Percentiles rank a stretch among this genome's conserved stretches.
phyloP scores from a whole-genome alignment of 2,329 filamentous ascomycete species.

The Neopestalotiopsis rosae region DNA sequence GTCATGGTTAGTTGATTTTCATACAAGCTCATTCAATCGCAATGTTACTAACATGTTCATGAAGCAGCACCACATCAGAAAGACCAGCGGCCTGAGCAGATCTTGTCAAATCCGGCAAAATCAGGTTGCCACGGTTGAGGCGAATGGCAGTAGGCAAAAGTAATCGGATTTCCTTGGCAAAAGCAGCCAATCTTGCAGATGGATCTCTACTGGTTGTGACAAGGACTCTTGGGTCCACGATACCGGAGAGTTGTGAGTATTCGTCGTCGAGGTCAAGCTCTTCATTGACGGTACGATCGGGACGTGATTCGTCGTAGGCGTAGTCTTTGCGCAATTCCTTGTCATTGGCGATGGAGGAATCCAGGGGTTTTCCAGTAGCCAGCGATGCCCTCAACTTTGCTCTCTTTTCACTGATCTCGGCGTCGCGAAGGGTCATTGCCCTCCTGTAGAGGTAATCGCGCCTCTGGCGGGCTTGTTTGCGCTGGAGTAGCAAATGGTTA shows the following conservation, averaged over 20 bases:
- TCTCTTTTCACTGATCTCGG: constrained; percentile 90
- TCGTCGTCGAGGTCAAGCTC: constrained; percentile 84
- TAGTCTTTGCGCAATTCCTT: constrained; percentile 83
- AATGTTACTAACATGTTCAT: constrained; percentile 73
- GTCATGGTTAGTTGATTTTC: not conserved
- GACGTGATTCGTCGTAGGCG: constrained; percentile 87
- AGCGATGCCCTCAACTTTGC: constrained; percentile 85
- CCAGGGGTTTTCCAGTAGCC: constrained; percentile 86
- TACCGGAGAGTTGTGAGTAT: constrained; percentile 87
- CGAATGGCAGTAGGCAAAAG: constrained; percentile 84
- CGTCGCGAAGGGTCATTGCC: constrained; percentile 85
- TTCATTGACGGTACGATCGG: constrained; percentile 70
- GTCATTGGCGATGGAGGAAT: constrained; percentile 84
- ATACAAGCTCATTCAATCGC: not conserved
- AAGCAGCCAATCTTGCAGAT: constrained; percentile 81
- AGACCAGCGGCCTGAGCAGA: constrained; percentile 82
- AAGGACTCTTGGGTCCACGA: constrained; percentile 86
- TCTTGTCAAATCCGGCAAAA: constrained; percentile 82
- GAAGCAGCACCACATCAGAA: constrained; percentile 83
- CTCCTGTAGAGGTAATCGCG: constrained; percentile 82
- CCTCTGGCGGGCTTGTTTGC: constrained; percentile 78
- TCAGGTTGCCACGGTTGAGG: constrained; percentile 88
- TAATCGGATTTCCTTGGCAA: constrained; percentile 88
- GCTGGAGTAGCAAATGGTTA: constrained; percentile 29
- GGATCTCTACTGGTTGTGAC: constrained; percentile 92